Evolutionary conservation across 1,284 basidiomycete species (phyloP), one percentile per base, ranked within the genome.

Genomic region (Chiua sp.): DNA sequence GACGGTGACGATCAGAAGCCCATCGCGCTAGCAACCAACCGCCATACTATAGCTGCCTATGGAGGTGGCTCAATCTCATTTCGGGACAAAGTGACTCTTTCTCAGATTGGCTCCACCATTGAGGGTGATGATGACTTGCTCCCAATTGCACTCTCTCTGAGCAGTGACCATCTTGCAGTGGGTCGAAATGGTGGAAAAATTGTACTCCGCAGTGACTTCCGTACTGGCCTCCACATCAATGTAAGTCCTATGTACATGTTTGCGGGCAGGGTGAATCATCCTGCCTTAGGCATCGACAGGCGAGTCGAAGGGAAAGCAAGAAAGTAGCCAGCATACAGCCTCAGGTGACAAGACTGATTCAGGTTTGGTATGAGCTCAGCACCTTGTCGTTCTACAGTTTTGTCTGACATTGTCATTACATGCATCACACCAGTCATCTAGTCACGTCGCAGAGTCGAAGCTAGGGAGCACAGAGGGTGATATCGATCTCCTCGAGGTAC

Each of bases 121-220:
- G 26, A 11, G 7, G 23, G 42, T 22, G 35, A 37, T 13, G 12
- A 53, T 10, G 23, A 28, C 0, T 51, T 66, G 2, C n/a, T 37
- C 28, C 61, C 46, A 15, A 47, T 65, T 13, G 44, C 62, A 12
- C 35, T 66, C 4, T 65, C 64, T 0, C 3, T 52, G 4, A 11
- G 10, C 35, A 35, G 10, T 35, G 3, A 11, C 15, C 3, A 35
- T 13, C 35, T 35, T 35, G 35, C 55, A 13, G 57, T 53, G 28
- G 61, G 64, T 4, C 55, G 15, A 57, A 49, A 22, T 53, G 61
- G 6, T 42, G 39, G 23, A 15, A 66, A 57, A 44, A 42, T 65
- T n/a, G 10, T 10, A 4, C 12, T 66, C 13, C 37, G 48, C 6
- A 23, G 37, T 16, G 30, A 32, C 30, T 57, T 65, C 44, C 51